Evolutionary conservation across 768 basidiomycete species (phyloP), one percentile per base, ranked within the genome.

Genomic region (Mycena vulgaris): DNA sequence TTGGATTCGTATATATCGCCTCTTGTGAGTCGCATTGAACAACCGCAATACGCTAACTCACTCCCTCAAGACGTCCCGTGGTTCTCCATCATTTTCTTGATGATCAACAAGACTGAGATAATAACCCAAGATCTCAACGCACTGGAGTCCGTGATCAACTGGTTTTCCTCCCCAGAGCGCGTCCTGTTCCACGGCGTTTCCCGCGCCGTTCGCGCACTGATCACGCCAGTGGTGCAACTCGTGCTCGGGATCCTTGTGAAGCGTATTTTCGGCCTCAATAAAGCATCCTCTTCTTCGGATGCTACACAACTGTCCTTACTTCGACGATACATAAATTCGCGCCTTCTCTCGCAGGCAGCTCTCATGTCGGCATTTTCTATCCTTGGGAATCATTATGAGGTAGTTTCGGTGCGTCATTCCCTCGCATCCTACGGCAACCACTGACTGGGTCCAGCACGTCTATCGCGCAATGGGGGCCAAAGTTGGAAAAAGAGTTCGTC

Each of bases 401-500:
- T 77, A 25, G 84, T 85, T 19, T 87, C 86, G 21, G 83, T 84
- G 68, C 66, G 81, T 31, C 42, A 17, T 30, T 6, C 30, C 17
- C 19, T 47, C 17, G n/a, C 5, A 25, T 25, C 16, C 27, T 17
- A 27, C 28, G 48, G 11, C 23, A 5, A 5, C 28, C 9, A 28
- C 21, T 49, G 42, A 45, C 42, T 45, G 6, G 5, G 4, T 16
- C 51, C 51, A 52, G 51, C 27, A 17, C 31, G 75, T 81, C 5
- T 85, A 81, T 68, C 80, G 85, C 16, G 71, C 75, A 1, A 85
- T 86, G 85, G 85, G 85, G 19, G 84, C 85, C n/a, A 85, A 84
- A 75, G 76, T 86, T 17, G 85, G 85, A 62, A 79, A 81, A 10
- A 52, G 51, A 30, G 51, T 52, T 19, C 3, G 28, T 52, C n/a